Evolutionary conservation across 257 asterid species (phyloP).

Genomic region (Oldenlandia corymbosa): DNA sequence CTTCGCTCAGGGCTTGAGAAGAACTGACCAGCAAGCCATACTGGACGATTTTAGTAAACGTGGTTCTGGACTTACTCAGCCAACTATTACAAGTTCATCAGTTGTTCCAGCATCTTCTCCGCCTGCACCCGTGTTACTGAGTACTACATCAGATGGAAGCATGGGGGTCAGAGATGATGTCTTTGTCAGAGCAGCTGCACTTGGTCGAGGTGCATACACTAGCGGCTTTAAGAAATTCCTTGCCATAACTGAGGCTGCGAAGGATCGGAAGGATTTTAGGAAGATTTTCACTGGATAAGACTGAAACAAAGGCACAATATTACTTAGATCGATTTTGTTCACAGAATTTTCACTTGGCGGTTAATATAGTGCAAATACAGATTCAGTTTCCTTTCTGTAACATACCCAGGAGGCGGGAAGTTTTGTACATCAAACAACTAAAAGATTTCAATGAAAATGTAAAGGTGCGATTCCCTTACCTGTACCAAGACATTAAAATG

Average conservation of each 20-base stretch:
- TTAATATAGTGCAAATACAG: background rate
- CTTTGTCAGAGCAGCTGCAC: slow-evolving; percentile 94
- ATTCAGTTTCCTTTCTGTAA: background rate
- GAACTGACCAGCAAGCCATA: slow-evolving; percentile 87
- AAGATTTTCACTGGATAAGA: slow-evolving; percentile 82
- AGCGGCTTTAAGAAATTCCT: slow-evolving; percentile 86
- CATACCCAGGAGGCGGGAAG: background rate
- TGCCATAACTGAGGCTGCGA: slow-evolving; percentile 87
- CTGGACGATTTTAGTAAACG: slow-evolving; percentile 90
- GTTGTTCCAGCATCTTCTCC: slow-evolving; percentile 37
- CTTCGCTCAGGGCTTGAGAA: slow-evolving; percentile 66
- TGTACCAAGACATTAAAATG: background rate
- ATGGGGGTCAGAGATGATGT: slow-evolving; percentile 81
- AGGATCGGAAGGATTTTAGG: slow-evolving; percentile 86
- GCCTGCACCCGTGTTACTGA: slow-evolving; percentile 39
- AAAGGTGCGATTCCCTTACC: background rate
- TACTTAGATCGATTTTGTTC: background rate
- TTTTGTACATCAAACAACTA: slow-evolving; percentile 6
- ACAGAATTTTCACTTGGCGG: background rate
- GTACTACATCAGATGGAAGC: slow-evolving; percentile 43
- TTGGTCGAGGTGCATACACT: slow-evolving; percentile 95
- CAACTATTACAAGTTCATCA: slow-evolving; percentile 25
- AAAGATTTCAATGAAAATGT: background rate
- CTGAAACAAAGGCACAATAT: background rate
- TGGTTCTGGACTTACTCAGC: slow-evolving; percentile 68